These are phyloP conservation scores for Candida sphagnicola DNA, from an alignment of 805 yeast species.

Conservation along the genomic window DNA sequence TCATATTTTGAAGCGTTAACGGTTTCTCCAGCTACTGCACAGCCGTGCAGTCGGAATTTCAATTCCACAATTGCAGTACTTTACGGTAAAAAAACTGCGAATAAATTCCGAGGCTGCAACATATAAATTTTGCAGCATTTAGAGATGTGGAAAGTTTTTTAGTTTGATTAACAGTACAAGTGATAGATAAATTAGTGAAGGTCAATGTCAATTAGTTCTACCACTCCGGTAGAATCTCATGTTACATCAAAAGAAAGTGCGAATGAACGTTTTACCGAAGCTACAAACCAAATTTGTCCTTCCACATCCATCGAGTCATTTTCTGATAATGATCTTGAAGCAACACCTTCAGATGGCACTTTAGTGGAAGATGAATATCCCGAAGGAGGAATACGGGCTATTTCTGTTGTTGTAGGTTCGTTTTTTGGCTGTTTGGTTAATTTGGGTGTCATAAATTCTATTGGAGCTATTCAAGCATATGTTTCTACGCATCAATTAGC, in stretches of 20 bases:
- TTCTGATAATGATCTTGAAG: background rate
- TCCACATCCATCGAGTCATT: background rate
- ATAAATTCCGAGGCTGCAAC: background rate
- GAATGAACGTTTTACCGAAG: background rate
- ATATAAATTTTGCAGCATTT: background rate
- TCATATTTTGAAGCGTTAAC: no score
- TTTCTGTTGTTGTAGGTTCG: slow-evolving; percentile 53
- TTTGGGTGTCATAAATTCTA: slow-evolving; percentile 54
- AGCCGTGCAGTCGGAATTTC: background rate
- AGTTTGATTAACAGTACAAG: background rate
- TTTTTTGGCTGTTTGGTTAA: slow-evolving; percentile 52
- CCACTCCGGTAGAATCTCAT: no score
- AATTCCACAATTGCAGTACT: background rate
- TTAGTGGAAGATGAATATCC: slow-evolving; percentile 26
- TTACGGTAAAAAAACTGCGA: background rate
- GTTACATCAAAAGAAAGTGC: background rate
- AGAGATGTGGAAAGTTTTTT: background rate
- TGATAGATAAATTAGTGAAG: no score
- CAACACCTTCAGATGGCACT: background rate
- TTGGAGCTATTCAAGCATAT: slow-evolving; percentile 63
- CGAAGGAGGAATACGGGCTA: slow-evolving; percentile 59
- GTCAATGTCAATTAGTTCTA: background rate
- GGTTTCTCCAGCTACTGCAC: background rate
- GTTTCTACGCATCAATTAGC: slow-evolving; percentile 52
- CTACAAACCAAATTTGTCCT: background rate